Percentiles rank a stretch among this genome's conserved stretches.
These are phyloP conservation scores for Neofusicoccum kwambonambiense DNA, from an alignment of 2,329 filamentous ascomycete genomes.

Conservation along the genomic window DNA sequence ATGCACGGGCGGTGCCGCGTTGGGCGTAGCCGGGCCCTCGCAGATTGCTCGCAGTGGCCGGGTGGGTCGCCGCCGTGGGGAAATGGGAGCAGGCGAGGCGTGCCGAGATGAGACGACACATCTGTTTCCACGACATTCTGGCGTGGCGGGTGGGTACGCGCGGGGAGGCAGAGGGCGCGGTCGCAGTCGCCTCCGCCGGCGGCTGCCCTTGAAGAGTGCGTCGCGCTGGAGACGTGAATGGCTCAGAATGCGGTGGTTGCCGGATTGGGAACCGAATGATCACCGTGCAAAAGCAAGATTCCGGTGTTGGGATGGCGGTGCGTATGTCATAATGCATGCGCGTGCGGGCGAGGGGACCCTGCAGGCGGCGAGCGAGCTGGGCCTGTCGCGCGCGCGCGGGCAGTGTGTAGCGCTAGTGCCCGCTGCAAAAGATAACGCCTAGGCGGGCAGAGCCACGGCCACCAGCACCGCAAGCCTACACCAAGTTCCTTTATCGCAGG, in stretches of 20 bases:
- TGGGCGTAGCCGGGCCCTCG: neutral
- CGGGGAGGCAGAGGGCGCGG: neutral
- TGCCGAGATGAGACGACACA: neutral
- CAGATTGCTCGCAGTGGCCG: neutral
- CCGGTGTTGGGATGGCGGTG: neutral
- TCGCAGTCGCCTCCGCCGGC: neutral
- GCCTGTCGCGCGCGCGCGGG: neutral
- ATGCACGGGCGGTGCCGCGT: neutral
- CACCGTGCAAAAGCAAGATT: conserved; percentile 2
- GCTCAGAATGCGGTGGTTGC: neutral
- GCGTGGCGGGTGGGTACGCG: neutral
- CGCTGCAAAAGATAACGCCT: conserved; percentile 7
- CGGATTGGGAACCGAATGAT: conserved; percentile 7
- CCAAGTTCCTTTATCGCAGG: neutral
- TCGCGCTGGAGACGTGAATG: neutral
- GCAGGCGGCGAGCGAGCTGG: neutral
- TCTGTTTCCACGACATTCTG: conserved; percentile 1
- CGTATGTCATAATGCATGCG: conserved; percentile 8
- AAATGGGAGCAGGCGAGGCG: neutral
- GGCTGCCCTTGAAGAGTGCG: neutral
- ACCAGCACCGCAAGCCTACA: neutral
- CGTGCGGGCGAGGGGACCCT: neutral
- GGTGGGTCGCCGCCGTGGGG: neutral
- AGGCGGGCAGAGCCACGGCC: neutral
- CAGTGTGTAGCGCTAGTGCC: neutral